Evolutionary conservation across 148 eudicot genomes (phyloP), one percentile per base, ranked within the genome.

Genomic region (Rhododendron ferrugineum): DNA sequence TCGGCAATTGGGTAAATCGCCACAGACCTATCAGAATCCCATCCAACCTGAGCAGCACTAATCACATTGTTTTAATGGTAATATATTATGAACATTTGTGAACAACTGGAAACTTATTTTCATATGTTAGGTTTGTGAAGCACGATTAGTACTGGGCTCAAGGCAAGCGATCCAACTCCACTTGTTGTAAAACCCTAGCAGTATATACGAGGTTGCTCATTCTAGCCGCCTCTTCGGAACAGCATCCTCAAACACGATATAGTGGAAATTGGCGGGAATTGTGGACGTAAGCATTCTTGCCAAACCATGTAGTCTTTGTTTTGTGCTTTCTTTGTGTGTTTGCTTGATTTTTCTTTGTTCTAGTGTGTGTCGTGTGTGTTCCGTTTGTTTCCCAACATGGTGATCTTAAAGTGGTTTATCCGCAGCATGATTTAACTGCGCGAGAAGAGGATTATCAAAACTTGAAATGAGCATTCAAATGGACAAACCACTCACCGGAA

Each of bases 401-500:
- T 64, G 73, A 66, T 66, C 73, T 66, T 66, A 58, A 58, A 58
- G 64, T 1, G 20, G 40, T 30, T 1, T 73, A 34, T 73, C 42
- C 9, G 2, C 42, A 73, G 9, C 47, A 36, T 20, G 14, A 76
- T 76, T 75, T 76, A 62, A 66, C 73, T 10, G 11, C 6, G 16
- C 1, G 1, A 66, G 75, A 85, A 54, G 28, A 15, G 11, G 11
- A 42, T 82, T 64, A 26, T 8, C 76, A 40, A 64, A 82, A 82
- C 32, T 15, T 56, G 72, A 64, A 44, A 77, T 5, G 13, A 79
- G 72, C 83, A 70, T 68, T 20, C 78, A 75, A 83, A 84, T 14
- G 32, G 73, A 37, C 36, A 76, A 83, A 85, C 64, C 78, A 92
- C 99, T 97, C 89, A 97, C 99, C 60, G 93, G 93, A 87, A 93